phyloP scores from a whole-genome alignment of 2,329 filamentous ascomycete genomes.

The Stenocarpella maydis region DNA sequence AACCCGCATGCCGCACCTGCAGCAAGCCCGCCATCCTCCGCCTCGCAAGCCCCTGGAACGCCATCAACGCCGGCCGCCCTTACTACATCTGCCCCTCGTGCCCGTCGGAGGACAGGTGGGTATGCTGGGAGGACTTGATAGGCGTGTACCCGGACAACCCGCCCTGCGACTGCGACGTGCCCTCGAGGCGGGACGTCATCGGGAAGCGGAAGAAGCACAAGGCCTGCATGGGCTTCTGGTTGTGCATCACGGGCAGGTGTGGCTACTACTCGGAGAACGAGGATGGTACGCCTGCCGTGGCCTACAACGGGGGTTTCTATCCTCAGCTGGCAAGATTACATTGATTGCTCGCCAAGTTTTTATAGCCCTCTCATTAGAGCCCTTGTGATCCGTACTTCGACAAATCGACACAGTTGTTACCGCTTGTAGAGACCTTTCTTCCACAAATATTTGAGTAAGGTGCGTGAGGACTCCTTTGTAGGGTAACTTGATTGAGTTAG shows the following conservation, averaged over 20 bases:
- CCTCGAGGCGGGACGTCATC: conserved; percentile 2
- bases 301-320: background rate
- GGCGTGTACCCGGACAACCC: background rate
- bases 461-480: too few relatives aligned
- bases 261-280: conserved; percentile 14
- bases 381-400: too few relatives aligned
- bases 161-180: background rate
- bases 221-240: conserved; percentile 5
- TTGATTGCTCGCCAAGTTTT: too few relatives aligned
- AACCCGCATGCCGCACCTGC: conserved; percentile 1
- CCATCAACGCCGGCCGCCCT: background rate
- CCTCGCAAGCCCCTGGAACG: background rate
- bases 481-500: too few relatives aligned
- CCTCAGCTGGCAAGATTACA: background rate
- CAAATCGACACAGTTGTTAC: too few relatives aligned
- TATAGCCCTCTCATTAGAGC: too few relatives aligned
- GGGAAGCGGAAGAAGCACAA: background rate
- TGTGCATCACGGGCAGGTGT: conserved; percentile 3
- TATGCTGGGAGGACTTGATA: conserved; percentile 10
- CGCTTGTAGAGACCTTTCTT: too few relatives aligned
- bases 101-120: background rate
- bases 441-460: too few relatives aligned
- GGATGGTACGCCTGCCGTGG: background rate
- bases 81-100: conserved; percentile 26
- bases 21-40: background rate